These are phyloP conservation scores for Tritrichomonas foetus DNA, from an alignment of 208 protist genomes.

Conservation along the genomic window DNA sequence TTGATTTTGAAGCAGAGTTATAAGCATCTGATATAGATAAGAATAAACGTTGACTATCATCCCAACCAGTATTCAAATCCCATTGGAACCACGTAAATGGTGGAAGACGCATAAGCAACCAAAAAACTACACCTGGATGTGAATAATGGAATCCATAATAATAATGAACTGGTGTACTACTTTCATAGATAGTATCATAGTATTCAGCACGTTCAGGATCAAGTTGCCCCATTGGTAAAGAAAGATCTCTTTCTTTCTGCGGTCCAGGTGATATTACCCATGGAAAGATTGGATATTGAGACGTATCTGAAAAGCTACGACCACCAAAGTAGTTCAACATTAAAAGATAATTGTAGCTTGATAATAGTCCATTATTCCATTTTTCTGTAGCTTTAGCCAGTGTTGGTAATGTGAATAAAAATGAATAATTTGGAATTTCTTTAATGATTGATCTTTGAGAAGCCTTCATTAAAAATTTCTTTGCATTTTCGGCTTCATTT, in stretches of 20 bases:
- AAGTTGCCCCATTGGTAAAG: background rate
- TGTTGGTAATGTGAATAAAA: background rate
- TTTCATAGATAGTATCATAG: background rate
- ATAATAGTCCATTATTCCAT: background rate
- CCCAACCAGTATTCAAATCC: slow-evolving; percentile 23
- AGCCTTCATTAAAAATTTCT: background rate
- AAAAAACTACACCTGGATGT: background rate
- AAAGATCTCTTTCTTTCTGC: background rate
- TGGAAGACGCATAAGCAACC: background rate
- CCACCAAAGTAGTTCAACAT: background rate
- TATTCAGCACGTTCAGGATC: background rate
- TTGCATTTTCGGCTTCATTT: background rate
- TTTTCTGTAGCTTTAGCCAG: background rate
- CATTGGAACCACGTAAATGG: background rate
- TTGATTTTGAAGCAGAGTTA: background rate
- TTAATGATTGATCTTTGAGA: no score
- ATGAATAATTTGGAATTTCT: background rate
- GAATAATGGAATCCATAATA: slow-evolving; percentile 26
- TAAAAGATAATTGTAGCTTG: background rate
- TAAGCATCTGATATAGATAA: background rate
- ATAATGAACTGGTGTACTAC: background rate
- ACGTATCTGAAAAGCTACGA: background rate
- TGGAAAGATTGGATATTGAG: slow-evolving; percentile 24
- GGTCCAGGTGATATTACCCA: background rate
- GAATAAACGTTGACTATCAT: background rate